Percentiles rank a stretch among this genome's conserved stretches.
Conservation (phyloP, 805 yeast species). For the Metschnikowia similis region DNA sequence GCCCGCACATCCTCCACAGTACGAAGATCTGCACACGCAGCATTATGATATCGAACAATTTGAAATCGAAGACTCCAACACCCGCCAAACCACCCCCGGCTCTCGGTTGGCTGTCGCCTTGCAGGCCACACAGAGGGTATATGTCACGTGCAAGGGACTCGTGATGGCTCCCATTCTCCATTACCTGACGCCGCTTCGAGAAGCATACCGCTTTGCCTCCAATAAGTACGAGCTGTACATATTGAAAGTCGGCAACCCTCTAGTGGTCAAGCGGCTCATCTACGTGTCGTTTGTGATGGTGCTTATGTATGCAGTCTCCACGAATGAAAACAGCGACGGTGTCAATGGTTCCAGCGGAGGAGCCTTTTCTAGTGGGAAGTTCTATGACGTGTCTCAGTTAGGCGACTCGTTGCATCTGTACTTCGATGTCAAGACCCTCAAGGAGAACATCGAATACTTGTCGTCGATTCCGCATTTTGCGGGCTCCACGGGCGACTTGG, state of each 20-base stretch:
- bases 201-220: slow-evolving; percentile 38
- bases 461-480: slow-evolving; percentile 82
- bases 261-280: slow-evolving; percentile 71
- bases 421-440: slow-evolving; percentile 54
- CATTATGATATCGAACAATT: slow-evolving; percentile 26
- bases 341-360: slow-evolving; percentile 39
- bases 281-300: slow-evolving; percentile 65
- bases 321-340: slow-evolving; percentile 47
- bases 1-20: slow-evolving; percentile 2
- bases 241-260: slow-evolving; percentile 75
- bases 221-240: slow-evolving; percentile 54
- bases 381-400: slow-evolving; percentile 56
- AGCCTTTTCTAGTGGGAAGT: slow-evolving; percentile 48
- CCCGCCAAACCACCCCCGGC: background rate
- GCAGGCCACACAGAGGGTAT: slow-evolving; percentile 30
- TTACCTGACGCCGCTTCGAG: slow-evolving; percentile 50
- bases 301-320: slow-evolving; percentile 53
- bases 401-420: slow-evolving; percentile 44
- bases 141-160: slow-evolving; percentile 30
- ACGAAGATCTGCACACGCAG: background rate
- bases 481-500: slow-evolving; percentile 82
- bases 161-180: slow-evolving; percentile 42
- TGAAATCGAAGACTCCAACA: slow-evolving; percentile 32
- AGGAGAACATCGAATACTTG: slow-evolving; percentile 64
- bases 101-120: slow-evolving; percentile 28